phyloP scores from a whole-genome alignment of 1,284 basidiomycete species.

The Ustilago cynodontis region DNA sequence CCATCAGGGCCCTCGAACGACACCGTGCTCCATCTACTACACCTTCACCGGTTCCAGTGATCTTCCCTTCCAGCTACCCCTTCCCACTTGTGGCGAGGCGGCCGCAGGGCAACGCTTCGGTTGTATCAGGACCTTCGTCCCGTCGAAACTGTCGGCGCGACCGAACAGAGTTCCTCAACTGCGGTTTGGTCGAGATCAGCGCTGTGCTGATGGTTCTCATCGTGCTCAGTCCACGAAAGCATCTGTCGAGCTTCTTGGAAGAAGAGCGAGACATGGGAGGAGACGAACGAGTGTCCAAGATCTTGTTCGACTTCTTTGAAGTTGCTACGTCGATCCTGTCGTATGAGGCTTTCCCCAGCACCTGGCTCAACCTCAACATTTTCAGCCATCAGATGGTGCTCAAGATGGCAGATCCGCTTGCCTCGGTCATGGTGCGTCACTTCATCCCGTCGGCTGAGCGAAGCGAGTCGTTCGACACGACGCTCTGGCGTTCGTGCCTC shows the following conservation, averaged over 20 bases:
- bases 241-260: slow-evolving; percentile 81
- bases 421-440: slow-evolving; percentile 80
- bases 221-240: slow-evolving; percentile 81
- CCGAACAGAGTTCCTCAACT: slow-evolving; percentile 75
- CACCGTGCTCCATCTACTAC: slow-evolving; percentile 75
- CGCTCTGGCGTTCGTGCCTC: slow-evolving; percentile 85
- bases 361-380: slow-evolving; percentile 93
- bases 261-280: slow-evolving; percentile 64
- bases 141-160: slow-evolving; percentile 46
- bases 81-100: slow-evolving; percentile 83
- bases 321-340: slow-evolving; percentile 85
- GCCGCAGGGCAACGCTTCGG: slow-evolving; percentile 72
- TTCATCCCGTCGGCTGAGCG: slow-evolving; percentile 80
- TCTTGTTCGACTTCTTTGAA: slow-evolving; percentile 84
- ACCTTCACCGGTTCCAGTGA: slow-evolving; percentile 79
- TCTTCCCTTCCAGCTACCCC: slow-evolving; percentile 93
- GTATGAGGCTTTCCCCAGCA: slow-evolving; percentile 88
- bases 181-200: slow-evolving; percentile 85
- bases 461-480: slow-evolving; percentile 79
- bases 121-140: slow-evolving; percentile 48
- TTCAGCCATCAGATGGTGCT: slow-evolving; percentile 88
- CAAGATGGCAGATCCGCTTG: slow-evolving; percentile 86
- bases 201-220: slow-evolving; percentile 86
- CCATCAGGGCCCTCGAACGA: slow-evolving; percentile 79
- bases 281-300: slow-evolving; percentile 73